These are phyloP conservation scores for Leucocoprinus leucothites DNA, from an alignment of 768 basidiomycete species.

Conservation along the genomic window DNA sequence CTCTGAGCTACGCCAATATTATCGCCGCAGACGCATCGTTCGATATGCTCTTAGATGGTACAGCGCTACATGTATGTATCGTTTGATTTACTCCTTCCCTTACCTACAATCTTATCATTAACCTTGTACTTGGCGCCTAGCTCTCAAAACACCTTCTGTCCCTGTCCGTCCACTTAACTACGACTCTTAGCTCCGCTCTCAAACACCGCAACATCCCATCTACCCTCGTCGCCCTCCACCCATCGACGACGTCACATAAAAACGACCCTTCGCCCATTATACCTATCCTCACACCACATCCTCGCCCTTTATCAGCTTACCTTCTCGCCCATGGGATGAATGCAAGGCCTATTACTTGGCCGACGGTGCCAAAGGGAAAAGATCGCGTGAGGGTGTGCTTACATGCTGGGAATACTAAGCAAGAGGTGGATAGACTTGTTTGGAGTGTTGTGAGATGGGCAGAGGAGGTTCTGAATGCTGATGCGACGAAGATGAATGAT, in stretches of 20 bases:
- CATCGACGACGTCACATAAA: constrained; percentile 15
- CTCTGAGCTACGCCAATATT: constrained; percentile 73
- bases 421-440: constrained; percentile 60
- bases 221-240: constrained; percentile 33
- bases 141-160: constrained; percentile 37
- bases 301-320: constrained; percentile 71
- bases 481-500: constrained; percentile 4
- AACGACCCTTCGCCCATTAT: constrained; percentile 68
- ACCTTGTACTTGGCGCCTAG: constrained; percentile 15
- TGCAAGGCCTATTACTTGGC: constrained; percentile 78
- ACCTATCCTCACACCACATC: constrained; percentile 74
- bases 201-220: constrained; percentile 26
- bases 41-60: constrained; percentile 71
- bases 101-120: constrained; percentile 20
- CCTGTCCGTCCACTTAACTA: constrained; percentile 40
- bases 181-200: constrained; percentile 28
- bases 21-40: constrained; percentile 76
- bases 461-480: constrained; percentile 27
- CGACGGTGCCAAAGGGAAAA: constrained; percentile 85
- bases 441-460: constrained; percentile 50
- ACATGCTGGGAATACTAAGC: constrained; percentile 68
- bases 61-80: constrained; percentile 60
- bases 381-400: constrained; percentile 89
- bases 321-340: constrained; percentile 55
- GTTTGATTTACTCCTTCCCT: too few relatives aligned